A percentile compares a stretch with the other conserved stretches of the same genome.
These are phyloP conservation scores for Calonectria crousiana DNA, from an alignment of 2,329 filamentous ascomycete genomes.

Conservation along the genomic window DNA sequence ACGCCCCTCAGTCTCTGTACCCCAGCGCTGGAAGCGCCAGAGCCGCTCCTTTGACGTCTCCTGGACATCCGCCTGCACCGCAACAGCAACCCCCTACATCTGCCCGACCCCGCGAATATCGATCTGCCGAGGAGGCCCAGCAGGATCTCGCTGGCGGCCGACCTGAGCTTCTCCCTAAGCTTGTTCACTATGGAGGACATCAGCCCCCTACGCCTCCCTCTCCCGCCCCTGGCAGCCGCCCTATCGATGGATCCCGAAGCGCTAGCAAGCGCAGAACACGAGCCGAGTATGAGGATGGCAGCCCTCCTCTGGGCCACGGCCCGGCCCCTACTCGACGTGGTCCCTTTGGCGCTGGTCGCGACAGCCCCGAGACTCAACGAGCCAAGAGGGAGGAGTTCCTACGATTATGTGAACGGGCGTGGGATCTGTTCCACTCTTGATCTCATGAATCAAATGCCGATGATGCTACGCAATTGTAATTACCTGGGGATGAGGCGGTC, in stretches of 20 bases:
- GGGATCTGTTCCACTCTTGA: constrained; percentile 97
- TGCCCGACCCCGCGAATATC: constrained; percentile 84
- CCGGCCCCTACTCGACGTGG: constrained; percentile 72
- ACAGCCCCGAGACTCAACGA: constrained; percentile 84
- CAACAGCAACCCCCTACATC: constrained; percentile 62
- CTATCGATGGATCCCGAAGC: constrained; percentile 66
- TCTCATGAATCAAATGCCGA: constrained; percentile 21
- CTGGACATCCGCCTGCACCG: constrained; percentile 74
- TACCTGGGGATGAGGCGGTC: constrained; percentile 16
- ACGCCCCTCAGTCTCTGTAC: constrained; percentile 62
- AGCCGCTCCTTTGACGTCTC: constrained; percentile 78
- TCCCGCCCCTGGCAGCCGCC: constrained; percentile 68
- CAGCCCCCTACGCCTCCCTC: constrained; percentile 94
- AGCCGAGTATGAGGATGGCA: constrained; percentile 95
- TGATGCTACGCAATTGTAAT: constrained; percentile 37
- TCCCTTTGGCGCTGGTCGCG: constrained; percentile 84
- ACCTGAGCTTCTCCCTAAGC: constrained; percentile 89
- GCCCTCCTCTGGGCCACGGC: constrained; percentile 84
- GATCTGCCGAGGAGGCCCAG: constrained; percentile 95
- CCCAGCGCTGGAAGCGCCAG: constrained; percentile 73
- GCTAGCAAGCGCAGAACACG: constrained; percentile 80
- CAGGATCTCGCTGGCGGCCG: constrained; percentile 91
- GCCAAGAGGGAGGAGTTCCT: constrained; percentile 96
- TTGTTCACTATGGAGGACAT: constrained; percentile 95
- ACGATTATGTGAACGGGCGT: constrained; percentile 85